These are phyloP conservation scores for Vigna reflexopilosa DNA, from an alignment of 306 rosid genomes.

Conservation along the genomic window DNA sequence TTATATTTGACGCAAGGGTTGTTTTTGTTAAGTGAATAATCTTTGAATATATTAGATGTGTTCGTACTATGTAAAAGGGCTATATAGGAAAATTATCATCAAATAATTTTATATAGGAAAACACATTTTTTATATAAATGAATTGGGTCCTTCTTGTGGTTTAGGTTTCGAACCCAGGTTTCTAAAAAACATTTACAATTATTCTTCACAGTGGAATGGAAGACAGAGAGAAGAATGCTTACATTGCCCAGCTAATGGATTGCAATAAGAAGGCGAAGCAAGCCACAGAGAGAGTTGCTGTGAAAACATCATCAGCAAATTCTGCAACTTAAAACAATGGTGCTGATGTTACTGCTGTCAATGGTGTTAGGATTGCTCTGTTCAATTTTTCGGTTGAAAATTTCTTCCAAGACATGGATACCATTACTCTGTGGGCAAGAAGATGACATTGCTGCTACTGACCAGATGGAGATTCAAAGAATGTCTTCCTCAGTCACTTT, in stretches of 20 bases:
- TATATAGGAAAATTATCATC: no score
- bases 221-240: slow-evolving; percentile 27
- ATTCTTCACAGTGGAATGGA: slow-evolving; percentile 24
- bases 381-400: slow-evolving; percentile 72
- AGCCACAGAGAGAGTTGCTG: slow-evolving; percentile 10
- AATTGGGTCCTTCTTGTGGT: background rate
- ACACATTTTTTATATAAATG: no score
- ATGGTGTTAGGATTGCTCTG: slow-evolving; percentile 48
- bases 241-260: slow-evolving; percentile 21
- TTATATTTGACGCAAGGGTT: no score
- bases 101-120: no score
- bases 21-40: no score
- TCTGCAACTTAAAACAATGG: slow-evolving; percentile 21
- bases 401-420: slow-evolving; percentile 64
- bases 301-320: background rate
- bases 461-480: slow-evolving; percentile 56
- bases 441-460: slow-evolving; percentile 37
- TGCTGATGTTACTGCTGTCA: slow-evolving; percentile 7
- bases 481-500: slow-evolving; percentile 67
- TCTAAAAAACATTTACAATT: background rate
- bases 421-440: slow-evolving; percentile 70
- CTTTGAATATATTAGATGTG: no score
- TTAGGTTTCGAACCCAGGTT: slow-evolving; percentile 36
- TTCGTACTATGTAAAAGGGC: no score
- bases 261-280: slow-evolving; percentile 10